Evolutionary conservation across 805 yeast species (phyloP), one percentile per base, ranked within the genome.

Genomic region (Saccharomycopsis capsularis): DNA sequence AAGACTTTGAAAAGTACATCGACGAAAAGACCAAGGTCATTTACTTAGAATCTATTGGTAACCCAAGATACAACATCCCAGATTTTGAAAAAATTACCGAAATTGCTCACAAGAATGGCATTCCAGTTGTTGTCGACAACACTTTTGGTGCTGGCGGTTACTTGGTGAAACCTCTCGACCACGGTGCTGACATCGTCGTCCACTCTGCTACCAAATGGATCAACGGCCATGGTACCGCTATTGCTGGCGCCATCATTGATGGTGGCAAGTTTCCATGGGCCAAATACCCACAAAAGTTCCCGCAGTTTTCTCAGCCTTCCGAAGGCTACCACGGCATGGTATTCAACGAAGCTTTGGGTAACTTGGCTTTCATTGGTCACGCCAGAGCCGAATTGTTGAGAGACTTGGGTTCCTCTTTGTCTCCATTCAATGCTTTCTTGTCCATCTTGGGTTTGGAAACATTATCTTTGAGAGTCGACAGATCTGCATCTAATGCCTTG

Each of bases 151-250:
- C 96, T 40, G 97, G 95, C 67, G 97, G 97, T 44, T 89, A 69
- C 71, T 77, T 85, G 59, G 78, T 86, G 52, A 80, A 76, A 57
- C 98, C 98, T 54, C 68, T 90, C 57, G 85, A 85, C 54, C 84
- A 78, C 60, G 97, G 97, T 57, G 97, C 88, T 42, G 96, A 90
- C 64, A 83, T 90, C 56, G 84, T 91, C 30, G 85, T 85, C 19
- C 96, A 90, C 67, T 89, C 96, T 53, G 96, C 96, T 48, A 90
- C 98, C 52, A 90, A 90, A 68, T 91, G 96, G 96, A 90, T 90
- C 57, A 95, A 95, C 55, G 98, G 97, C 52, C 97, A 90, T 63
- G 97, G 98, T 63, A 88, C 85, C 50, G 87, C 96, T 40, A 82
- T 90, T 66, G 97, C 85, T 47, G 98, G 98, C 73, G 85, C 82